Evolutionary conservation across 768 basidiomycete genomes (phyloP), one percentile per base, ranked within the genome.

Genomic region (Leccinum subgranulosum): DNA sequence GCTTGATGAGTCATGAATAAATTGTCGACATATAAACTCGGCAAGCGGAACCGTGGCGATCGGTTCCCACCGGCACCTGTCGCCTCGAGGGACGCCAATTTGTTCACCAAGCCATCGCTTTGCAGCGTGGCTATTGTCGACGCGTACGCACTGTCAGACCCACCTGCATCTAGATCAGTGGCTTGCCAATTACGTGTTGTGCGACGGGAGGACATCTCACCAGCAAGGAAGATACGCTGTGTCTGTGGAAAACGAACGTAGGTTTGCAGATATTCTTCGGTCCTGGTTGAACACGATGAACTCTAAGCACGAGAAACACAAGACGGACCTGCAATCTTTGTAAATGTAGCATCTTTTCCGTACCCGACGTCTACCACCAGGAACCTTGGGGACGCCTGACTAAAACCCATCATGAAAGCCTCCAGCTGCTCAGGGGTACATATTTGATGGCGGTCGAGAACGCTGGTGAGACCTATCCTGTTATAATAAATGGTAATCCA

Each of bases 401-500:
- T 87, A 62, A 92, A 89, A 43, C 90, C 86, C 64, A 79, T 73
- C 56, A 84, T 73, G 71, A 92, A 92, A n/a, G 77, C 79, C 50
- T 88, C 83, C 60, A 89, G 79, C 60, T 90, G 86, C 50, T 86
- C 85, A 21, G 75, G 74, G 48, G 80, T 80, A 66, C 88, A 90
- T 53, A 85, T 69, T 52, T 79, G 77, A 63, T 81, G 77, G 31
- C 73, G 74, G 55, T 80, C 70, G 36, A 88, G 77, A 51, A 73
- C 72, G 51, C 82, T 80, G 11, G 79, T 68, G 47, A 88, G 73
- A 31, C 80, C 80, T 53, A 73, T 65, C 72, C 81, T 86, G 77
- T 87, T 88, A 73, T 83, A 81, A 75, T 84, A 90, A 60, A 91
- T 69, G 46, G 83, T 83, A 51, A 88, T 81, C 87, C 87, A 90